Conservation (phyloP, 805 yeast genomes). For the Wickerhamiella allomyrinae region DNA sequence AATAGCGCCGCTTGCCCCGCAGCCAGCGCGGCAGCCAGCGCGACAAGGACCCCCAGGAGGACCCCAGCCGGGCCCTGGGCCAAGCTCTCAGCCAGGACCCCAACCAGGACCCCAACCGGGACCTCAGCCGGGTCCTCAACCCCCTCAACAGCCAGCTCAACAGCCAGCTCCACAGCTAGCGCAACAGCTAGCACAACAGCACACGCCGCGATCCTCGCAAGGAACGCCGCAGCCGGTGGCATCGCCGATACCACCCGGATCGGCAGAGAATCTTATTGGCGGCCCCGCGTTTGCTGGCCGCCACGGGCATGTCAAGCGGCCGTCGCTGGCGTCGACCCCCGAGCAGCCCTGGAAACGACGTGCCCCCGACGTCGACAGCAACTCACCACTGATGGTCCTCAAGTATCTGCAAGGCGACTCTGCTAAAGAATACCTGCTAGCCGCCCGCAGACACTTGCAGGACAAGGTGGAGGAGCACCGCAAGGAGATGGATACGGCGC, state of each 20-base stretch:
- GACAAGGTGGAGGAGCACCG: conserved; percentile 22
- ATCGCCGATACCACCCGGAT: neutral
- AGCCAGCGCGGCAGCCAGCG: too few relatives aligned
- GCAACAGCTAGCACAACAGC: neutral
- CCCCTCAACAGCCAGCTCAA: neutral
- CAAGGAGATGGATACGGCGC: conserved; percentile 18
- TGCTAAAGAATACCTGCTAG: conserved; percentile 22
- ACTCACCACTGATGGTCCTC: conserved; percentile 18
- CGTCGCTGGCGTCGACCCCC: neutral
- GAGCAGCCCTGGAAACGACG: neutral
- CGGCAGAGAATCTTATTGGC: conserved; percentile 1
- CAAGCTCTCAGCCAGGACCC: too few relatives aligned
- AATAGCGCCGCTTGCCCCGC: too few relatives aligned
- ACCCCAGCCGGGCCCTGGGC: too few relatives aligned
- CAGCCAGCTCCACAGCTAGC: neutral
- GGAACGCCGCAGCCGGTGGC: conserved; percentile 2
- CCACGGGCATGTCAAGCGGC: conserved; percentile 6
- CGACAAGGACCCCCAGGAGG: too few relatives aligned
- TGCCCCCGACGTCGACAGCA: neutral
- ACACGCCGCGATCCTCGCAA: neutral
- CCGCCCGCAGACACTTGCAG: conserved; percentile 22
- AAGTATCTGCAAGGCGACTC: conserved; percentile 19
- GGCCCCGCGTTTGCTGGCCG: conserved; percentile 4
- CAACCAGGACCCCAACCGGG: too few relatives aligned
- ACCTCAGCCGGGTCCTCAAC: too few relatives aligned